A percentile compares a stretch with the other conserved stretches of the same genome.
These are phyloP conservation scores for Hypoxylon intermedium DNA, from an alignment of 495 filamentous ascomycete genomes.

Conservation along the genomic window DNA sequence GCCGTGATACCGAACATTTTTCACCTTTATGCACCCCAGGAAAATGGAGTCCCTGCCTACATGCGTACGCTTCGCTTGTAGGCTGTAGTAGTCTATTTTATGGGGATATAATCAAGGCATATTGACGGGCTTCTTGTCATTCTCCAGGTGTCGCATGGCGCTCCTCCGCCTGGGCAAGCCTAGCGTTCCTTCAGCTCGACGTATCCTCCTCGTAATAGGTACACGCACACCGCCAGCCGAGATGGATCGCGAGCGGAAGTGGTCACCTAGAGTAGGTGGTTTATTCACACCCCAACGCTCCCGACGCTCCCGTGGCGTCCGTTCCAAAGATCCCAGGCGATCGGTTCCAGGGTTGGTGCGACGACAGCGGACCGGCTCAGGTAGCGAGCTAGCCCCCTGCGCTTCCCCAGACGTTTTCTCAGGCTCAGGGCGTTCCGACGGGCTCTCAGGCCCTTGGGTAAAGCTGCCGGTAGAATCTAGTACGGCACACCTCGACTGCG, in stretches of 20 bases:
- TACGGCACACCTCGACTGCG: conserved; percentile 31
- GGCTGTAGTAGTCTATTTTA: conserved; percentile 38
- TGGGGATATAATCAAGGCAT: conserved; percentile 32
- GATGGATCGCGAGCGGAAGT: too few species aligned
- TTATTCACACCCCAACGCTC: too few species aligned
- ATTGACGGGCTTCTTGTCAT: conserved; percentile 10
- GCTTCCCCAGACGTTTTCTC: not conserved
- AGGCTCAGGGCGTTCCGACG: conserved; percentile 13
- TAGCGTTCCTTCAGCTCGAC: too few species aligned
- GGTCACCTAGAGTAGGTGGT: too few species aligned
- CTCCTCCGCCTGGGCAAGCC: too few species aligned
- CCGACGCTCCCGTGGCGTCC: conserved; percentile 18
- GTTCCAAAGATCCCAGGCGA: conserved; percentile 31
- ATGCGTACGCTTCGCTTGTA: conserved; percentile 18
- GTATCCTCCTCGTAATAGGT: too few species aligned
- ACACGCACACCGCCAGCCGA: too few species aligned
- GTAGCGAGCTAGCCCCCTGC: conserved; percentile 1
- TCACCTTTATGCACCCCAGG: conserved; percentile 36
- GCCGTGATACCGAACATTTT: conserved; percentile 23
- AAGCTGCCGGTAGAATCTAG: conserved; percentile 25
- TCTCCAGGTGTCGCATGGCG: too few species aligned
- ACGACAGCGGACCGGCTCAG: conserved; percentile 2
- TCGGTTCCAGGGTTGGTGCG: conserved; percentile 35
- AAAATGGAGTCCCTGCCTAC: conserved; percentile 20
- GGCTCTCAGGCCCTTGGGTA: conserved; percentile 37